A percentile compares a stretch with the other conserved stretches of the same genome.
Conservation (phyloP, 345 rosid species). For the Excoecaria agallocha region DNA sequence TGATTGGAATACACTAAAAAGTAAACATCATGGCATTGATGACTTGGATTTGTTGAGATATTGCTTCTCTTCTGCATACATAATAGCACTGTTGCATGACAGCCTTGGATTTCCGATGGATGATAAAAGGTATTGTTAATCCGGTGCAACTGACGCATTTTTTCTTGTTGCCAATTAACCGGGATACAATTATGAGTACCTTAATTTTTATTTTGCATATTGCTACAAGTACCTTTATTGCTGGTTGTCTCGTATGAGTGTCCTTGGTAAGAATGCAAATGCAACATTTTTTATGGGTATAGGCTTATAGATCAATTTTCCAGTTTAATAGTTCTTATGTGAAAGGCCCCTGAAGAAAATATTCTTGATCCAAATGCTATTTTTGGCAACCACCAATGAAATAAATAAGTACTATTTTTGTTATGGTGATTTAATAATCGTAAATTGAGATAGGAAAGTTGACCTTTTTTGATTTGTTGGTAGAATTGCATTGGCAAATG, state of each 20-base stretch:
- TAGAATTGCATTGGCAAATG: constrained; percentile 34
- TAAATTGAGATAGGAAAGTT: background rate
- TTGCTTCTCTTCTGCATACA: constrained; percentile 50
- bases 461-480: background rate
- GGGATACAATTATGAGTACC: background rate
- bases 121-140: constrained; percentile 31
- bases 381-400: background rate
- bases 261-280: too few species aligned
- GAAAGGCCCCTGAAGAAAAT: too few species aligned
- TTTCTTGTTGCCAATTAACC: background rate
- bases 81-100: constrained; percentile 43
- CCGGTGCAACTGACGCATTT: background rate
- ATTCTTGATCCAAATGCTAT: background rate
- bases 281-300: too few species aligned
- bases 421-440: background rate
- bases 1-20: constrained; percentile 37
- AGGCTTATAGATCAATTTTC: too few species aligned
- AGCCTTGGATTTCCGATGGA: constrained; percentile 38
- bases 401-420: background rate
- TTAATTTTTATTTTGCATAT: background rate
- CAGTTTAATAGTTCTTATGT: too few species aligned
- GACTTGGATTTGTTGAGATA: constrained; percentile 43
- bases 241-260: too few species aligned
- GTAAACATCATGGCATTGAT: constrained; percentile 24
- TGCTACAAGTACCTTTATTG: too few species aligned